Evolutionary conservation across 2,329 filamentous ascomycete genomes (phyloP).

Genomic region (Pyrenochaeta sp.): DNA sequence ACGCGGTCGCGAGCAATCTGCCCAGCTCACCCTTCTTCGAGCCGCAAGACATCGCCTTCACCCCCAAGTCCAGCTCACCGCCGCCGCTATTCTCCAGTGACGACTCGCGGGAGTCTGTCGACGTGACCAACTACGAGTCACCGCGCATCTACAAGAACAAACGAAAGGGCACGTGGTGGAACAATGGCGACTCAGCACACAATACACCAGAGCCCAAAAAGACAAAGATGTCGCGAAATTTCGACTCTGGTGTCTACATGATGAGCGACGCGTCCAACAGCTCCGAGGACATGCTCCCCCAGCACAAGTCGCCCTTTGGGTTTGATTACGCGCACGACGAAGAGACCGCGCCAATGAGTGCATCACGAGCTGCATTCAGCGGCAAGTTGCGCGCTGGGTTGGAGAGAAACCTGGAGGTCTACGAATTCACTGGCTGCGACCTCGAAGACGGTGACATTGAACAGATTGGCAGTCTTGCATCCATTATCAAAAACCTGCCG

Average conservation of each 20-base stretch:
- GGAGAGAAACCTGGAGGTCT: constrained; percentile 23
- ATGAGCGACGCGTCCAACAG: constrained; percentile 36
- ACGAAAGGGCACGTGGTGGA: constrained; percentile 44
- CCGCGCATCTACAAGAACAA: constrained; percentile 45
- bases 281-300: constrained; percentile 18
- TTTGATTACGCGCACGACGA: constrained; percentile 13
- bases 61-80: constrained; percentile 43
- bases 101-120: constrained; percentile 37
- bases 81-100: constrained; percentile 47
- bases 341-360: constrained; percentile 10
- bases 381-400: constrained; percentile 19
- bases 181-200: constrained; percentile 23
- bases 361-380: constrained; percentile 17
- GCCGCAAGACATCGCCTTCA: constrained; percentile 20
- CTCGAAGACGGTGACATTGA: constrained; percentile 33
- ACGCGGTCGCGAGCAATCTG: constrained; percentile 26
- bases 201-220: constrained; percentile 32
- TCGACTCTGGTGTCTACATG: constrained; percentile 44
- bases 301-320: constrained; percentile 25
- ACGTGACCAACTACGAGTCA: constrained; percentile 42
- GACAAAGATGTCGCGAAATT: constrained; percentile 38
- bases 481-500: constrained; percentile 32
- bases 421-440: constrained; percentile 18
- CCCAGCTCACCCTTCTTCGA: constrained; percentile 39
- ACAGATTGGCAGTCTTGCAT: constrained; percentile 34